Conservation (phyloP, 768 basidiomycete species). For the Naganishia onofrii region DNA sequence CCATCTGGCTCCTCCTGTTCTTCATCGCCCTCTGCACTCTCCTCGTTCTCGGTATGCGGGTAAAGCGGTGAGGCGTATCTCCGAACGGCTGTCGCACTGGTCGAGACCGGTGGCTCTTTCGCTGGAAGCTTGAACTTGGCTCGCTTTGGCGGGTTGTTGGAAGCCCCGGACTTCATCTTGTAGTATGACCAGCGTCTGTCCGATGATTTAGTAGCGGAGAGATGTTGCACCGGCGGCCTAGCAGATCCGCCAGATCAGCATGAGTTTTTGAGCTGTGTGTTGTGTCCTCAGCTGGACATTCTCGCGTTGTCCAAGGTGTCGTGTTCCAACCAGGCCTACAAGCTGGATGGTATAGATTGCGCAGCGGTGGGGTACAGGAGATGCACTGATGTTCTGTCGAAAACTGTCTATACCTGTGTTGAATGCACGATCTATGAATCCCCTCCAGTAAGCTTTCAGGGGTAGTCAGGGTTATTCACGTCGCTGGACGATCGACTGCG, state of each 20-base stretch:
- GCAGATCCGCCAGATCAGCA: not conserved
- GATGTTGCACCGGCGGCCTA: not conserved
- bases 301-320: not conserved
- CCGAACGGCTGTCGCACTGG: slow-evolving; percentile 10
- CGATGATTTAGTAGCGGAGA: not conserved
- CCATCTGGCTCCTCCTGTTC: slow-evolving; percentile 19
- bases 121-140: slow-evolving; percentile 17
- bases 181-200: not conserved
- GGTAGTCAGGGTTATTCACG: not conserved
- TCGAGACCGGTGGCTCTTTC: slow-evolving; percentile 19
- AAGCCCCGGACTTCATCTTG: slow-evolving; percentile 9
- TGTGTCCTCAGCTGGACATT: not conserved
- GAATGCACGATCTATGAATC: not conserved
- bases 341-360: not conserved
- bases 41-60: slow-evolving; percentile 25
- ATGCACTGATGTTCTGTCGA: too few relatives aligned
- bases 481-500: not conserved
- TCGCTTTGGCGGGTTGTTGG: slow-evolving; percentile 10
- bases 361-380: not conserved
- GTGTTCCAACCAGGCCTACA: not conserved
- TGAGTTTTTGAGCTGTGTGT: not conserved
- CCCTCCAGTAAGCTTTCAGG: not conserved
- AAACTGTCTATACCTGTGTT: too few relatives aligned
- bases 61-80: slow-evolving; percentile 24
- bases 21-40: slow-evolving; percentile 10